Evolutionary conservation across 2,329 filamentous ascomycete species (phyloP), one percentile per base, ranked within the genome.

Genomic region (Diaporthe vaccinii): DNA sequence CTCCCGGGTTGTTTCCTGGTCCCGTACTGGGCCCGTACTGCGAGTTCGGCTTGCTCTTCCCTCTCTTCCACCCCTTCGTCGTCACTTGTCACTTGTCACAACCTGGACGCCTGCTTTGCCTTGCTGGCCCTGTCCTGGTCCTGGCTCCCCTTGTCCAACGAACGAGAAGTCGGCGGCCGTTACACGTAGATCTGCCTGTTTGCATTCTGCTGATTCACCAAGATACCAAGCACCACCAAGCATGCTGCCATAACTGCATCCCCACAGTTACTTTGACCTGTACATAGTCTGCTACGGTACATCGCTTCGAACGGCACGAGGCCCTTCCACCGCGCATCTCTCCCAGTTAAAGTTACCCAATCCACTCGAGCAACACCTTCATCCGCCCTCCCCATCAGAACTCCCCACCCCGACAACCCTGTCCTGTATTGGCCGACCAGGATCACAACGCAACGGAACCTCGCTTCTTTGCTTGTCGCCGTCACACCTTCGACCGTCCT

Each of bases 401-500:
- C 58, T 44, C 46, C 41, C 51, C 71, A 62, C 34, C 70, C 36
- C 9, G 28, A 62, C 28, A 72, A 61, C 71, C 71, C 46, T 73
- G 71, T 44, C 22, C 46, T 31, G 39, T 39, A 51, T 65, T 55
- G 49, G 10, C 46, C 46, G 61, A 62, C 58, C 49, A 73, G 58
- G 58, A 73, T 73, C 71, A 53, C 58, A 65, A 28, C 49, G 22
- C 65, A 69, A 69, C 65, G 65, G 71, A 57, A 61, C 57, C 59
- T 65, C 58, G 58, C 46, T 73, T 65, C 46, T 46, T 44, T 55
- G 51, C 58, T 73, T 73, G 59, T 65, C 58, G 58, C 44, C 58
- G 71, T 73, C 71, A 73, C 58, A 73, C 71, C 58, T 61, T 65
- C 28, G 46, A 73, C 71, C 49, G 20, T 73, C 58, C 61, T 36